These are phyloP conservation scores for Tetrahymena elliotti DNA, from an alignment of 73 alveolate species.

Conservation along the genomic window DNA sequence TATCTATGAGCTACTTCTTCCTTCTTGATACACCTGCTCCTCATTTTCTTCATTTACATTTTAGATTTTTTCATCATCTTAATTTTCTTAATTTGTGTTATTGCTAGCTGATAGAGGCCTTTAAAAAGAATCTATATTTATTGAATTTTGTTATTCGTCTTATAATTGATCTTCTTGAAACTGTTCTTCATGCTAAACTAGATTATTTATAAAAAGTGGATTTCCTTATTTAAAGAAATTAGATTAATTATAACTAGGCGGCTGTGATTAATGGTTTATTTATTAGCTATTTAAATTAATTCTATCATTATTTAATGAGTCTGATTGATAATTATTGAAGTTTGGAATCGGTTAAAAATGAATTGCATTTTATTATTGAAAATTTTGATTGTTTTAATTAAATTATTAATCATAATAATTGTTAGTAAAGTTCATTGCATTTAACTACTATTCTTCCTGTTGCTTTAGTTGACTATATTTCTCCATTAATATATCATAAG, in stretches of 20 bases:
- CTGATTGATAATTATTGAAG: not conserved
- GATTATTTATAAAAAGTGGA: not conserved
- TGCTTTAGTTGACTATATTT: not conserved
- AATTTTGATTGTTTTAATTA: not conserved
- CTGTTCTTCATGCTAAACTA: not conserved
- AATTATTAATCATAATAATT: not conserved
- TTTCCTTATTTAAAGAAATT: not conserved
- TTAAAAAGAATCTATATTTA: not conserved
- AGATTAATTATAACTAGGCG: not conserved
- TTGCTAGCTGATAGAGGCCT: not conserved
- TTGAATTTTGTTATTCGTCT: not conserved
- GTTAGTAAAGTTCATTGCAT: not conserved
- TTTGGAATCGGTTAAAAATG: not conserved
- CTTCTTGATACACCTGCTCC: not conserved
- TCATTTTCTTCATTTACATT: not conserved
- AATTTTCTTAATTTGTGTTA: not conserved
- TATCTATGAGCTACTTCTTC: not conserved
- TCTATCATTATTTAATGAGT: not conserved
- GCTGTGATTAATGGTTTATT: too few species aligned
- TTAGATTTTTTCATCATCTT: not conserved
- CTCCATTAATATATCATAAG: not conserved
- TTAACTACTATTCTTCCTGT: not conserved
- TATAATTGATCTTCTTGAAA: not conserved
- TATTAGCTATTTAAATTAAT: not conserved
- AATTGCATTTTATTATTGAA: not conserved